Percentiles rank a stretch among this genome's conserved stretches.
Conservation (phyloP, 2,329 filamentous ascomycete species). For the Dactylellina sp. region DNA sequence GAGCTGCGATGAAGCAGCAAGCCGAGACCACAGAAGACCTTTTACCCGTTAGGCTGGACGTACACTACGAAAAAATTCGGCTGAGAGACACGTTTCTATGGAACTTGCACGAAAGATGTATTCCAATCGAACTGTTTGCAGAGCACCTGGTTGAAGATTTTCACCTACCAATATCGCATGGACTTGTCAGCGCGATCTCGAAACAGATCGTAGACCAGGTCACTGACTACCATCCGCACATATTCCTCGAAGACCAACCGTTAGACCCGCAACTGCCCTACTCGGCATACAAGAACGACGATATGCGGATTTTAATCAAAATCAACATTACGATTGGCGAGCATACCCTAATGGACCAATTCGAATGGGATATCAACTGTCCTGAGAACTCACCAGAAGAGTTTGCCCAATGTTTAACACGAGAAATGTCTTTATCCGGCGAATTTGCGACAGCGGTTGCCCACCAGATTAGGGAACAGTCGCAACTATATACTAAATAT, state of each 20-base stretch:
- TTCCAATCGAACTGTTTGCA: constrained; percentile 83
- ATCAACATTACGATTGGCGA: constrained; percentile 97
- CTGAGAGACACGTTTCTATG: constrained; percentile 97
- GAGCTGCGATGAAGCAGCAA: constrained; percentile 84
- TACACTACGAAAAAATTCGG: constrained; percentile 95
- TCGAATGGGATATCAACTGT: constrained; percentile 99
- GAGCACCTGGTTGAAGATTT: constrained; percentile 90
- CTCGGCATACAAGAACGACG: constrained; percentile 95
- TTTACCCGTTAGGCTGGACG: constrained; percentile 88
- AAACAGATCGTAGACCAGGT: constrained; percentile 87
- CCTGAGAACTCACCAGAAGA: constrained; percentile 92
- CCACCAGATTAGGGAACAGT: constrained; percentile 95
- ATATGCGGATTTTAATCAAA: constrained; percentile 96
- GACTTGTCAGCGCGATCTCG: constrained; percentile 73
- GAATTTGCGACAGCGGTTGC: constrained; percentile 98
- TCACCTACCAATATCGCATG: constrained; percentile 76
- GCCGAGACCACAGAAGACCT: constrained; percentile 91
- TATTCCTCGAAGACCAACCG: constrained; percentile 88
- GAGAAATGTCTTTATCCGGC: constrained; percentile 88
- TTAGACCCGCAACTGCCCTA: constrained; percentile 91
- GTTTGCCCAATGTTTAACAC: constrained; percentile 88
- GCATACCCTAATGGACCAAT: constrained; percentile 93
- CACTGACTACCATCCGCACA: constrained; percentile 90
- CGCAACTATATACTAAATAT: constrained; percentile 91
- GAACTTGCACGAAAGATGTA: constrained; percentile 92